A percentile compares a stretch with the other conserved stretches of the same genome.
These are phyloP conservation scores for Globisporangium paddicum DNA, from an alignment of 352 stramenopile genomes.

Conservation along the genomic window DNA sequence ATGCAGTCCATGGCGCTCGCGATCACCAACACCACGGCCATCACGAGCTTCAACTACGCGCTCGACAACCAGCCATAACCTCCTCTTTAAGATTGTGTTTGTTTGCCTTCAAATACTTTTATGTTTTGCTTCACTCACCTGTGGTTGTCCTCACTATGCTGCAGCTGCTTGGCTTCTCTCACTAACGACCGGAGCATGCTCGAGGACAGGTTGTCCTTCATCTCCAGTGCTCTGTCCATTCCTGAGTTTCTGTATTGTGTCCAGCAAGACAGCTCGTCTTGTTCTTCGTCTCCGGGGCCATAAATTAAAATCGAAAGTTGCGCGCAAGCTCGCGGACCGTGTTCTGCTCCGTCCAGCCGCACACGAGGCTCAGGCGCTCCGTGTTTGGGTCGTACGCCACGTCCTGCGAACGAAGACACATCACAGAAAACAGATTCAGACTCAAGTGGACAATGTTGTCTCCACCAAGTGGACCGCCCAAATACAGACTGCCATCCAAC, in stretches of 20 bases:
- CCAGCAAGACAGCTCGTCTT: background rate
- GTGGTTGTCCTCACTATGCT: too few relatives aligned
- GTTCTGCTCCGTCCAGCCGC: conserved; percentile 56
- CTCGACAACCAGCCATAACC: conserved; percentile 1
- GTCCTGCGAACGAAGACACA: conserved; percentile 26
- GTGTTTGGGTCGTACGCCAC: conserved; percentile 56
- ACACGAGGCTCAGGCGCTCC: conserved; percentile 50
- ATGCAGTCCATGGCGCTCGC: conserved; percentile 82
- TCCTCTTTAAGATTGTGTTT: too few relatives aligned
- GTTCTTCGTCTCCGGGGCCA: background rate
- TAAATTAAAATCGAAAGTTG: conserved; percentile 58
- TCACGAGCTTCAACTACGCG: conserved; percentile 50
- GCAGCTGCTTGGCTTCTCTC: too few relatives aligned
- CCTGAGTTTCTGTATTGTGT: too few relatives aligned
- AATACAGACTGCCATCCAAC: conserved; percentile 7
- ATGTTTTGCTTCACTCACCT: too few relatives aligned
- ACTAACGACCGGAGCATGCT: too few relatives aligned
- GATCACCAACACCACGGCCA: conserved; percentile 68
- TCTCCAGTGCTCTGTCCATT: too few relatives aligned
- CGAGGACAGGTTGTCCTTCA: too few relatives aligned
- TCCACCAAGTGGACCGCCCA: background rate
- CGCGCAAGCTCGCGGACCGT: conserved; percentile 55
- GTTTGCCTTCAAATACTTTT: too few relatives aligned
- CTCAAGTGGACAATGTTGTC: background rate
- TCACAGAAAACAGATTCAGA: conserved; percentile 4